Base-by-base conservation (phyloP, 805 yeast genomes). In the Phaffomyces antillensis region DNA sequence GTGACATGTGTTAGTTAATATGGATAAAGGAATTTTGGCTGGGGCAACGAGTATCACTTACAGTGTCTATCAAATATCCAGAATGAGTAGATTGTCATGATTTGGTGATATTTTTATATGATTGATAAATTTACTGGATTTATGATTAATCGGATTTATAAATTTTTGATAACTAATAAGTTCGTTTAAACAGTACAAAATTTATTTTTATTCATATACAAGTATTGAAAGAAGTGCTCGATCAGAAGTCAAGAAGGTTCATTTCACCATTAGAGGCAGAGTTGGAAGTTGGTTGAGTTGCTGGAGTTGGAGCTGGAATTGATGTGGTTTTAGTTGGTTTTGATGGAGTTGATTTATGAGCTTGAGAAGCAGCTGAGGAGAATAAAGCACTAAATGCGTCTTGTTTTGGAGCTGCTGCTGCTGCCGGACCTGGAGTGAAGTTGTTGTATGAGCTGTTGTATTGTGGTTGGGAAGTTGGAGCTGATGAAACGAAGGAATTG, bases 1-100 rank as follows among this genome's bases (percentile, higher is more conserved):
- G 12, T 13, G 12, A 17, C 2, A 20, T 20, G 23, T 20, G 23
- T 20, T 20, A 20, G n/a, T 17, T 12, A n/a, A 13, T 3, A 20
- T 28, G 12, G 30, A 28, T n/a, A n/a, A n/a, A 2, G 12, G 6
- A 10, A 28, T 3, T 10, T 2, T 28, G 30, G 11, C 9, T 26
- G 7, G 8, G 30, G 12, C 6, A 28, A 15, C 30, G 4, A 11
- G 13, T 28, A 11, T 28, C 24, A 61, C 76, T 41, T 68, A 65
- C 97, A 86, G 65, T 91, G 97, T 60, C 93, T 76, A 62, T 91
- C 97, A 60, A 84, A 91, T 44, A 91, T 77, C 86, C 89, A 86
- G 59, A 90, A 84, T 11, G 96, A 86, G 66, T 83, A 82, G 39
- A 89, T 79, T 35, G 85, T 76, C 86, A 79, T 79, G 12, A 8